Evolutionary conservation across 2,329 filamentous ascomycete genomes (phyloP).

Genomic region (Apiospora pterosperma): DNA sequence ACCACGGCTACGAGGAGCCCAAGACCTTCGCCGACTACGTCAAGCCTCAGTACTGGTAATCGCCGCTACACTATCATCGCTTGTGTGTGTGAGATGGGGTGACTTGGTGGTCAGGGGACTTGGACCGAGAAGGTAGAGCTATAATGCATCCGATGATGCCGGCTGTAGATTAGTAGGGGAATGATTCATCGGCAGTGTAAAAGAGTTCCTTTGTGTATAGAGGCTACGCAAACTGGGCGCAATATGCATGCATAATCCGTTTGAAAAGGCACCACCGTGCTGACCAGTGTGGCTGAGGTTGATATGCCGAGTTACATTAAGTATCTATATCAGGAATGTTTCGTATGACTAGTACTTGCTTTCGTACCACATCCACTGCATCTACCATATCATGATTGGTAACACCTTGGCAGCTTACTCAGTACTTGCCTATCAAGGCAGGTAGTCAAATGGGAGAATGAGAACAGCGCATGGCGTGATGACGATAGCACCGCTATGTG

Average conservation of each 20-base stretch:
- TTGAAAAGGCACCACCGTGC: not conserved
- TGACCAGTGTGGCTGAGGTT: not conserved
- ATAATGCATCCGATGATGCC: not conserved
- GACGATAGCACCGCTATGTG: not conserved
- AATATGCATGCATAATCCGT: not conserved
- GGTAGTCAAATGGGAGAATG: not conserved
- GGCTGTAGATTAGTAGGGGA: slow-evolving; percentile 4
- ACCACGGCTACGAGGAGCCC: slow-evolving; percentile 72
- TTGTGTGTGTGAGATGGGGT: slow-evolving; percentile 3
- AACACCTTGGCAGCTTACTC: not conserved
- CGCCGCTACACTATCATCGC: not conserved
- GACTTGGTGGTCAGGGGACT: too few relatives aligned
- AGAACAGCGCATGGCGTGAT: not conserved
- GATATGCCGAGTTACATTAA: not conserved
- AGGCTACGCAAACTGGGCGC: not conserved
- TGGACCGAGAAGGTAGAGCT: not conserved
- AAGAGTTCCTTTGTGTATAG: not conserved
- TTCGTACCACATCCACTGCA: not conserved
- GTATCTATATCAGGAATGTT: not conserved
- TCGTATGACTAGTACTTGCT: not conserved
- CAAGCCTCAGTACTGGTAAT: slow-evolving; percentile 84
- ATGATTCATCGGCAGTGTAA: not conserved
- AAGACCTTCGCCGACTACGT: slow-evolving; percentile 97
- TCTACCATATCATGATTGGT: not conserved
- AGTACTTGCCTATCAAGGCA: not conserved